Percentiles rank a stretch among this genome's conserved stretches.
phyloP scores from a whole-genome alignment of 495 filamentous ascomycete genomes.

The Friedmanniomyces endolithicus region DNA sequence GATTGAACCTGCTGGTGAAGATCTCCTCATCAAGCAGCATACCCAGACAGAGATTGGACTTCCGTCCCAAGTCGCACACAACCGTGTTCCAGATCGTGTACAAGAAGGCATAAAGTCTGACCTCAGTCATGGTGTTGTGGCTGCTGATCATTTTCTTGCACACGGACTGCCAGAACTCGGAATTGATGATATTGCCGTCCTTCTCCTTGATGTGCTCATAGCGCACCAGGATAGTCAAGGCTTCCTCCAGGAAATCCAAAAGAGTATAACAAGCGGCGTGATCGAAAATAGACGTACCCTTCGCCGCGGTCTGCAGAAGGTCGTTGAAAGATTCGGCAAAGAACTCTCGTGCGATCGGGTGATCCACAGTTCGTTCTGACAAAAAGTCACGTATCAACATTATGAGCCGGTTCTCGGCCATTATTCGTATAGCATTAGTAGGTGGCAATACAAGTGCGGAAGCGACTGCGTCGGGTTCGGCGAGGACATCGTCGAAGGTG shows the following conservation, averaged over 20 bases:
- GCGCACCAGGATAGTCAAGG: slow-evolving; percentile 46
- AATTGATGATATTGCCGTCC: slow-evolving; percentile 46
- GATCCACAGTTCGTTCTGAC: slow-evolving; percentile 46
- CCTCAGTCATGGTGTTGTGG: slow-evolving; percentile 88
- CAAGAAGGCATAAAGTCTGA: slow-evolving; percentile 76
- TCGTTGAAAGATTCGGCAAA: slow-evolving; percentile 70
- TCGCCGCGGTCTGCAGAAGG: slow-evolving; percentile 59
- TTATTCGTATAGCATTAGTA: slow-evolving; percentile 60
- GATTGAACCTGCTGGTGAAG: slow-evolving; percentile 79
- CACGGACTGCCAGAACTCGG: slow-evolving; percentile 81
- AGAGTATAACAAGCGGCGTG: slow-evolving; percentile 83
- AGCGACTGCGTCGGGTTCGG: slow-evolving; percentile 50
- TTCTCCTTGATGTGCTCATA: slow-evolving; percentile 40
- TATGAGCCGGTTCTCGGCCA: slow-evolving; percentile 86
- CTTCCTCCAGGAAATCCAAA: slow-evolving; percentile 86
- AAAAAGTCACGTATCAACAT: slow-evolving; percentile 79
- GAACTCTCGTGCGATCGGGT: slow-evolving; percentile 43
- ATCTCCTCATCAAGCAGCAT: slow-evolving; percentile 68
- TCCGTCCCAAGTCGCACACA: slow-evolving; percentile 51
- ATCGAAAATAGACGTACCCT: slow-evolving; percentile 69
- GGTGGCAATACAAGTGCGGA: slow-evolving; percentile 53
- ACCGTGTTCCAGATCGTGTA: slow-evolving; percentile 72
- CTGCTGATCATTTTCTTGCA: slow-evolving; percentile 73
- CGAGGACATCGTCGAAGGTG: slow-evolving; percentile 66
- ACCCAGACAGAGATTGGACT: slow-evolving; percentile 57